Base-by-base conservation (phyloP, 179 eudicot species). In the Beta lomatogona region DNA sequence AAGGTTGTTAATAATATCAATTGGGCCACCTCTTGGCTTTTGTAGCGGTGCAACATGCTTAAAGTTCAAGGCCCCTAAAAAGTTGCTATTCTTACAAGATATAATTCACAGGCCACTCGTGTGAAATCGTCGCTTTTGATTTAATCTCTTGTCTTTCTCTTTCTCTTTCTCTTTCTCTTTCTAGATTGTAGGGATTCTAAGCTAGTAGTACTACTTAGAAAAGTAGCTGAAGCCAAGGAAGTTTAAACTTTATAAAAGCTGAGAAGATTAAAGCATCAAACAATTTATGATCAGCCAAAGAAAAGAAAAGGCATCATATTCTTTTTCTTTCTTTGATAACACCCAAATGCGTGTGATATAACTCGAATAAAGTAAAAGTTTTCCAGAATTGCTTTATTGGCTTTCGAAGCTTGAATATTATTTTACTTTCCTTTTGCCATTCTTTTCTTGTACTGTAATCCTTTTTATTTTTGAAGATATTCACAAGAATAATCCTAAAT, bases 331-430 rank as follows among this genome's bases (percentile, higher is more conserved):
- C 67, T 53, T 83, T 77, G 64, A 63, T 87, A 14, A 59, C 64
- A 36, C 76, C 72, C 75, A 61, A 75, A 82, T 67, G 85, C 81
- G 85, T 84, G 87, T 74, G 82, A 84, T 76, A 41, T 74, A 76
- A 66, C 73, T 77, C 81, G 84, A 83, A 86, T 84, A 85, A 86
- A 86, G 87, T 61, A 73, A 75, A 79, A 79, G 87, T 78, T 48
- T 9, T 66, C 61, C 50, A 53, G n/a, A 44, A 28, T 36, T 80
- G 14, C 50, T 54, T 64, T 61, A 14, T 58, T 76, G 13, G 16
- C 84, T 80, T 83, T 80, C 19, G 46, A 85, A 82, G 76, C 78
- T 84, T 84, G 57, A 36, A 36, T 36, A 36, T 25, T 6, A 15
- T 54, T 58, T 11, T 68, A 10, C 57, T 10, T 64, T 28, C 15